Evolutionary conservation across 2,329 filamentous ascomycete species (phyloP), one percentile per base, ranked within the genome.

Genomic region (Coniochaeta sp.): DNA sequence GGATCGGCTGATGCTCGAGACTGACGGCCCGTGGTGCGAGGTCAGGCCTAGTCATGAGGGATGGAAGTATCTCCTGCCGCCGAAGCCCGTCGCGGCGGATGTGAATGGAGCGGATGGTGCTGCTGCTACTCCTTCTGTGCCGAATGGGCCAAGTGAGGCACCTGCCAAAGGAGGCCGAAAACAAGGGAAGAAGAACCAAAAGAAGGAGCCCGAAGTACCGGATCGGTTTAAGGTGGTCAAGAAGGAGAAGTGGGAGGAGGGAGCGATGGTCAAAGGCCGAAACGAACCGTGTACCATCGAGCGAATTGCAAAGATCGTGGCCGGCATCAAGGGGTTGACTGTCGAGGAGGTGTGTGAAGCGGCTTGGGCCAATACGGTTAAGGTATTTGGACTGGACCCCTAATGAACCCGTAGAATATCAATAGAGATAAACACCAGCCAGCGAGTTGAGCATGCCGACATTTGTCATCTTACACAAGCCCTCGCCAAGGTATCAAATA

Each of bases 21-120:
- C 95, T 0, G 95, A 99, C 71, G 95, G 95, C 2, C 95, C 95
- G 3, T 99, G 95, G 90, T 99, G 95, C 70, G 95, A 99, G 73
- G 93, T 99, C 61, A 81, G 95, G 26, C 88, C 92, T 0, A 91
- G 85, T 32, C 93, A 99, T 75, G 92, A 93, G 32, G 91, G 91
- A 2, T 90, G 88, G 67, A 89, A 88, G 73, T 89, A 88, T 65
- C 74, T 86, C 12, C 72, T 84, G 4, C 76, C 79, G 62, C 73
- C 74, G 60, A 76, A 74, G 65, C 59, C 10, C 4, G 59, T 52
- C 32, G 59, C 59, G 9, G 57, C 44, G 9, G 60, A 44, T 42
- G 30, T 22, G 22, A 58, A 40, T 32, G 55, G 28, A 6, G 44
- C 58, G 28, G 42, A 56, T 14, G 30, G 47, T 30, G 47, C 24